Evolutionary conservation across 164 flowering plant genomes (phyloP), one percentile per base, ranked within the genome.

Genomic region (Stephania cephalantha): DNA sequence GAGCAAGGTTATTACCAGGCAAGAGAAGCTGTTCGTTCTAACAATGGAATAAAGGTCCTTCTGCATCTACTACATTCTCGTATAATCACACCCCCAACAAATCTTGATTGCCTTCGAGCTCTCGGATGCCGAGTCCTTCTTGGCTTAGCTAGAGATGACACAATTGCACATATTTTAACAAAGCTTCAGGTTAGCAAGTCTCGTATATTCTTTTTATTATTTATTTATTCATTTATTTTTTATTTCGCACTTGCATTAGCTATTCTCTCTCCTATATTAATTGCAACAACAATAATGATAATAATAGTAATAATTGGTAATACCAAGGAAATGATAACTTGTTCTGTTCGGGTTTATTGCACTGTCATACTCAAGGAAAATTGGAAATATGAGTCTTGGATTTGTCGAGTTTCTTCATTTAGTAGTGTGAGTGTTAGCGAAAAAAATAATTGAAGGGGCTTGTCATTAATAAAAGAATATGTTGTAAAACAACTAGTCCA

Each of bases 101-200:
- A 90, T 65, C 90, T 91, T 46, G 99, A 96, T 69, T 96, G 99
- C 77, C 85, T 96, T 22, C 97, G 99, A 52, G 99, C 99, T 75
- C 95, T 96, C 63, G 96, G 97, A 31, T 96, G 99, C 79, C 89
- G 97, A 22, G 98, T 92, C 67, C 82, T 96, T 74, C 98, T 95
- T 86, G 99, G 99, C 73, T 84, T 95, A 79, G 97, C 99, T 31
- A 92, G 99, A 86, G 99, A 95, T 84, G 94, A 88, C 70, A 79
- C 97, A 45, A 93, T 95, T 86, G 99, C 99, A 52, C 97, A 92
- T 75, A 93, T 92, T 80, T 81, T 95, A 83, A 95, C 97, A 53
- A 95, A 91, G 79, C 98, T 95, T 79, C 97, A 95, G 94, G 99
- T 95, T 63, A 71, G 77, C 46, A 17, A 58, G 13, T 17, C 46